These are phyloP conservation scores for Alternaria ventricosa DNA, from an alignment of 2,329 filamentous ascomycete species.

Conservation along the genomic window DNA sequence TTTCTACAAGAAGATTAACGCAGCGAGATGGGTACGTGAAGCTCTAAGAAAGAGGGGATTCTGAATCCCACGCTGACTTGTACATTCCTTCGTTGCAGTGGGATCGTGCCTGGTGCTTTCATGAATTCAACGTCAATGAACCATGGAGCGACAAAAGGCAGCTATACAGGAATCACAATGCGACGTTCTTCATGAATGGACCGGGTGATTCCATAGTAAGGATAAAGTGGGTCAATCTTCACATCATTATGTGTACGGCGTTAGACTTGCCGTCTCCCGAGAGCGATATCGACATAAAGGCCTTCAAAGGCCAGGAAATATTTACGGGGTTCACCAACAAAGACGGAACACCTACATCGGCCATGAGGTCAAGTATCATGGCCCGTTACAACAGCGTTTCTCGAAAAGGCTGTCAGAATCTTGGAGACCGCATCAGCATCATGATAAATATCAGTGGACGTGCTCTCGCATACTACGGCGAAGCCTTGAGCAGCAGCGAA, in stretches of 20 bases:
- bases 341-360: not conserved
- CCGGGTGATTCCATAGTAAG: constrained; percentile 14
- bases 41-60: not conserved
- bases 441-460: constrained; percentile 22
- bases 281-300: not conserved
- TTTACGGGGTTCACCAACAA: not conserved
- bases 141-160: constrained; percentile 18
- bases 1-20: constrained; percentile 12
- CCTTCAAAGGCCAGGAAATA: not conserved
- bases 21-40: constrained; percentile 11
- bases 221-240: constrained; percentile 19
- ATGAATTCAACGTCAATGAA: constrained; percentile 24
- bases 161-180: constrained; percentile 9
- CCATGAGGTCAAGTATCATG: constrained; percentile 17
- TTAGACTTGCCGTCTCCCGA: not conserved
- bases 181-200: constrained; percentile 22
- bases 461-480: constrained; percentile 19
- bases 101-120: constrained; percentile 24
- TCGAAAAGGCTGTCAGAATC: constrained; percentile 12
- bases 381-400: constrained; percentile 13
- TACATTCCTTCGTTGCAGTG: not conserved
- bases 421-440: constrained; percentile 20
- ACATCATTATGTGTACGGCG: constrained; percentile 4
- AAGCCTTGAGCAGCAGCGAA: constrained; percentile 1
- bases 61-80: not conserved